These are phyloP conservation scores for Phylloporus arenicola DNA, from an alignment of 768 basidiomycete genomes.

Conservation along the genomic window DNA sequence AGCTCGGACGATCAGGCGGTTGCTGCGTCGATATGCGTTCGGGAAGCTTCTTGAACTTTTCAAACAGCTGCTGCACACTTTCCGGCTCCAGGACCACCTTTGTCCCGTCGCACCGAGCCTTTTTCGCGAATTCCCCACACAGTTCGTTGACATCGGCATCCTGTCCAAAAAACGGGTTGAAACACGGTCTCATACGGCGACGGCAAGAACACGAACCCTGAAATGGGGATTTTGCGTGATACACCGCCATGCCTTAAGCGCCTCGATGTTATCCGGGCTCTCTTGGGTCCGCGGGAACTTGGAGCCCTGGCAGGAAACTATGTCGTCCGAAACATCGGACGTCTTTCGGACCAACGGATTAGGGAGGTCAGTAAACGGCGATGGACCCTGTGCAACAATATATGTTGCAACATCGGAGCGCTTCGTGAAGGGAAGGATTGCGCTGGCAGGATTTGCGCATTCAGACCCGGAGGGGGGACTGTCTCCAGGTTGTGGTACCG, in stretches of 20 bases:
- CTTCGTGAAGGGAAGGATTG: slow-evolving; percentile 23
- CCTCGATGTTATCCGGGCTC: slow-evolving; percentile 71
- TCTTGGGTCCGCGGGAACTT: slow-evolving; percentile 62
- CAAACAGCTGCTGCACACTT: slow-evolving; percentile 40
- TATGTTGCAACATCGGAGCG: slow-evolving; percentile 46
- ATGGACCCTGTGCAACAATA: slow-evolving; percentile 53
- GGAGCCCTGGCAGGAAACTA: slow-evolving; percentile 63
- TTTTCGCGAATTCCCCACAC: slow-evolving; percentile 72
- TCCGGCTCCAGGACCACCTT: slow-evolving; percentile 69
- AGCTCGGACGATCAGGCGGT: slow-evolving; percentile 10
- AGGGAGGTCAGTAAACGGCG: slow-evolving; percentile 42
- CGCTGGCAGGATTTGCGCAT: slow-evolving; percentile 23
- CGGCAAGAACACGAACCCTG: slow-evolving; percentile 48
- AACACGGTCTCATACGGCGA: background rate
- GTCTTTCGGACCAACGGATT: slow-evolving; percentile 36
- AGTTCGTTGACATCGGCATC: slow-evolving; percentile 75
- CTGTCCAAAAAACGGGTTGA: slow-evolving; percentile 30
- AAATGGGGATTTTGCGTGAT: slow-evolving; percentile 72
- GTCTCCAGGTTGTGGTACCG: slow-evolving; percentile 20
- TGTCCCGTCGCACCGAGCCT: slow-evolving; percentile 80
- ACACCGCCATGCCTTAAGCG: slow-evolving; percentile 72
- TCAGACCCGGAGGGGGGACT: slow-evolving; percentile 39
- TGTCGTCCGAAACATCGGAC: slow-evolving; percentile 41
- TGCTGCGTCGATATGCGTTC: slow-evolving; percentile 10
- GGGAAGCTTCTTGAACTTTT: slow-evolving; percentile 32